phyloP scores from a whole-genome alignment of 2,329 filamentous ascomycete species.

The Alternaria solani region DNA sequence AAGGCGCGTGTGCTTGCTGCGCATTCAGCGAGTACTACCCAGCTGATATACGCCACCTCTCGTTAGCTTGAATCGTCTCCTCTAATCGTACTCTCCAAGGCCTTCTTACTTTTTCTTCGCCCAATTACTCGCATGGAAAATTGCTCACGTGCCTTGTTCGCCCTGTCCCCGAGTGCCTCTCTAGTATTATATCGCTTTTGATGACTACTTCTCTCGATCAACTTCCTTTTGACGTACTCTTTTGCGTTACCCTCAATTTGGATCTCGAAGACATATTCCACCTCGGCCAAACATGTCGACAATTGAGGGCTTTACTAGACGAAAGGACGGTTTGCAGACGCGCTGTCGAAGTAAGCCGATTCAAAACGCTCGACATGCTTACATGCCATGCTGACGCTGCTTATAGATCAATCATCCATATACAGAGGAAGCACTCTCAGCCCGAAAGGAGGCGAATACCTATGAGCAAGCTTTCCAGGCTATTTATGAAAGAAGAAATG shows the following conservation, averaged over 20 bases:
- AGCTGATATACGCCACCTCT: background rate
- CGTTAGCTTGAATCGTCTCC: background rate
- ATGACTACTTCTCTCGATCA: constrained; percentile 50
- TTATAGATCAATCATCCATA: constrained; percentile 53
- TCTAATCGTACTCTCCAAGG: background rate
- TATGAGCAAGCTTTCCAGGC: constrained; percentile 66
- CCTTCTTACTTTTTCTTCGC: background rate
- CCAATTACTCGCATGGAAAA: background rate
- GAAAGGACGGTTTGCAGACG: constrained; percentile 66
- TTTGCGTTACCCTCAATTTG: constrained; percentile 64
- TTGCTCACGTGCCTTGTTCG: background rate
- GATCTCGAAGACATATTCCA: constrained; percentile 66
- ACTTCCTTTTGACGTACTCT: constrained; percentile 72
- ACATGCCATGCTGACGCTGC: constrained; percentile 4
- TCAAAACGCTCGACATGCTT: constrained; percentile 12
- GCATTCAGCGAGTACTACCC: background rate
- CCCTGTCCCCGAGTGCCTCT: background rate
- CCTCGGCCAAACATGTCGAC: constrained; percentile 62
- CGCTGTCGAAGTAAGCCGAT: constrained; percentile 63
- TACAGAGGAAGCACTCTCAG: constrained; percentile 57
- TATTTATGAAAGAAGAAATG: constrained; percentile 67
- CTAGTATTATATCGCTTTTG: constrained; percentile 9
- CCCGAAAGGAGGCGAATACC: constrained; percentile 45
- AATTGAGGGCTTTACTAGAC: constrained; percentile 60
- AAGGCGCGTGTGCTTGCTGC: background rate